Base-by-base conservation (phyloP, 768 basidiomycete genomes). In the Boletus rubroflammeus region DNA sequence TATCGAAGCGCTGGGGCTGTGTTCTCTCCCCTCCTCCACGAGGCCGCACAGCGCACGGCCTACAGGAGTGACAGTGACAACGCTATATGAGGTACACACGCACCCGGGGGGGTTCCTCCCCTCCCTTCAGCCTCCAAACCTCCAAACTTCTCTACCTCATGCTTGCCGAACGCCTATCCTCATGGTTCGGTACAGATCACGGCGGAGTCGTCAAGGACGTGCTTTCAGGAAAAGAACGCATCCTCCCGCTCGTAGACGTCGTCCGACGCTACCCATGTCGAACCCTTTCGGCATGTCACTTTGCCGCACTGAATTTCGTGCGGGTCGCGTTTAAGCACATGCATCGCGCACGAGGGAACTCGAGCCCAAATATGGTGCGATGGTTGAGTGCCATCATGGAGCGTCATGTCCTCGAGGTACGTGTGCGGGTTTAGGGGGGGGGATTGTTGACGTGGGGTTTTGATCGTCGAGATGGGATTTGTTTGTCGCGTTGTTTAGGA, bases 271-370 rank as follows among this genome's bases (percentile, higher is more conserved):
- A 82, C 40, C 63, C 68, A 36, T 72, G 74, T 34, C 53, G 39
- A 35, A 60, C 59, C 25, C 50, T 47, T 9, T 77, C 83, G 14
- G 75, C 82, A 3, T 86, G 84, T 56, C 83, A 83, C 13, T 73
- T 88, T 42, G 83, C 85, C 9, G 80, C 81, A 3, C 60, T 87
- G 59, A 86, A 85, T 58, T 85, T 83, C 51, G 81, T 76, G 13
- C 75, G 83, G 23, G 55, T 80, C 10, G 70, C 75, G n/a, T 76
- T 84, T 21, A 58, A 59, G 11, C 48, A 65, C 19, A 36, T 45
- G 36, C 55, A 55, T 23, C 57, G 54, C 9, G 39, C 40, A 3
- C 50, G 47, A 40, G 47, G 60, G 21, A 14, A 29, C 10, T 17
- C 32, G 39, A 34, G 29, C 17, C 11, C 43, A 1, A 52, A 34